Conservation (phyloP, 2,329 filamentous ascomycete species). For the Lachnellula cervina region DNA sequence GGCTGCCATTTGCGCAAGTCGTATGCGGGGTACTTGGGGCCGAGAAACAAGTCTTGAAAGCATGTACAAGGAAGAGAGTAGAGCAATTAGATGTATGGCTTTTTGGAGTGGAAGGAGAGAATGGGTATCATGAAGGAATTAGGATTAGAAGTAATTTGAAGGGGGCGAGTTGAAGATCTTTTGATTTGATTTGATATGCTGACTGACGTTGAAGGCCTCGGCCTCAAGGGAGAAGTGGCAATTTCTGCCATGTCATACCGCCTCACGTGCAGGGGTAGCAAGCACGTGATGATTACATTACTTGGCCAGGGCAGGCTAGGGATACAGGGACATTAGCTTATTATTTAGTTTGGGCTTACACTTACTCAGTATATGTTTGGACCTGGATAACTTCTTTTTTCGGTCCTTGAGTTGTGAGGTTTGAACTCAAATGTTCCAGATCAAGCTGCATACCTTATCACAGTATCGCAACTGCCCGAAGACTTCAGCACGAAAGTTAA, state of each 20-base stretch:
- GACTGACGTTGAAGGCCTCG: slow-evolving; percentile 7
- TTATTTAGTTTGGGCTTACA: no score
- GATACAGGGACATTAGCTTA: no score
- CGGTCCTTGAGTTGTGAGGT: no score
- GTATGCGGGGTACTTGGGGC: slow-evolving; percentile 30
- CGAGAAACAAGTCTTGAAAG: slow-evolving; percentile 24
- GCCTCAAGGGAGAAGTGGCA: slow-evolving; percentile 8
- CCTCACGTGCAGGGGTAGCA: not conserved
- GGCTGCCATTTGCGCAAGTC: slow-evolving; percentile 41
- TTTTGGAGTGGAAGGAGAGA: not conserved
- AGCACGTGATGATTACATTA: not conserved
- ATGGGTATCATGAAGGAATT: not conserved
- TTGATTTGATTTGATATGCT: not conserved
- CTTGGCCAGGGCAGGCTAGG: no score
- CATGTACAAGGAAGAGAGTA: slow-evolving; percentile 20
- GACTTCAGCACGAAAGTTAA: no score
- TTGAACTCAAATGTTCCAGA: no score
- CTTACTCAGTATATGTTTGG: no score
- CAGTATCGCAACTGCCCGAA: no score
- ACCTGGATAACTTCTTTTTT: no score
- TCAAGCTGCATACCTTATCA: no score
- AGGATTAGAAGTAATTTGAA: not conserved
- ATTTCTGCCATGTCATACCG: slow-evolving; percentile 4
- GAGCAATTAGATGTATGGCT: not conserved
- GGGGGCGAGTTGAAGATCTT: not conserved